Evolutionary conservation across 179 eudicot genomes (phyloP).

Genomic region (Carnegiea gigantea): DNA sequence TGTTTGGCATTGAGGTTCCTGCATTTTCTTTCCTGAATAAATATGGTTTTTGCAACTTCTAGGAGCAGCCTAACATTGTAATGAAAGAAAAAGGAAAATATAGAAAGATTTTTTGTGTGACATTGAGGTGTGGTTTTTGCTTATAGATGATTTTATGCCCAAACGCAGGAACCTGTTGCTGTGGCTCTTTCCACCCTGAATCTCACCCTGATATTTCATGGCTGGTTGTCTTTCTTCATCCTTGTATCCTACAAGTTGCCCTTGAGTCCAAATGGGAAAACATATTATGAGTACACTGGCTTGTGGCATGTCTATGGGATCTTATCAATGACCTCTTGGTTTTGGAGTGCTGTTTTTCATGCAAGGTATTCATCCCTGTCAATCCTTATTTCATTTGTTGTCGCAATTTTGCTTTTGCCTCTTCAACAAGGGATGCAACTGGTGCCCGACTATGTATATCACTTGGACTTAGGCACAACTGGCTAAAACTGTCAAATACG

Average conservation of each 20-base stretch:
- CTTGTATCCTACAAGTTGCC: slow-evolving; percentile 62
- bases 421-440: no score
- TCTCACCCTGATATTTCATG: slow-evolving; percentile 76
- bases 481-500: no score
- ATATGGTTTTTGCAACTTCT: neutral
- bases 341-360: slow-evolving; percentile 82
- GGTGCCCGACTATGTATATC: no score
- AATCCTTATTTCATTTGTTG: neutral
- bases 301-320: slow-evolving; percentile 64
- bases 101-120: neutral
- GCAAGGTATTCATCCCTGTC: slow-evolving; percentile 42
- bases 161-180: slow-evolving; percentile 74
- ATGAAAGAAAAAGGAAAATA: neutral
- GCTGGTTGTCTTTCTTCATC: slow-evolving; percentile 68
- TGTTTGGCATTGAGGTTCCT: slow-evolving; percentile 69
- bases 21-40: neutral
- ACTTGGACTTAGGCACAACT: no score
- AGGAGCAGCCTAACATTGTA: neutral
- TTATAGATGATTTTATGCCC: slow-evolving; percentile 2
- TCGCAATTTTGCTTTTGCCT: no score
- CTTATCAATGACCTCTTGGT: slow-evolving; percentile 70
- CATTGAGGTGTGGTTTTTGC: neutral
- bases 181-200: slow-evolving; percentile 70
- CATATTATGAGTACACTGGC: slow-evolving; percentile 56
- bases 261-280: slow-evolving; percentile 42